A percentile compares a stretch with the other conserved stretches of the same genome.
Conservation (phyloP, 345 rosid genomes). For the Linum trigynum region DNA sequence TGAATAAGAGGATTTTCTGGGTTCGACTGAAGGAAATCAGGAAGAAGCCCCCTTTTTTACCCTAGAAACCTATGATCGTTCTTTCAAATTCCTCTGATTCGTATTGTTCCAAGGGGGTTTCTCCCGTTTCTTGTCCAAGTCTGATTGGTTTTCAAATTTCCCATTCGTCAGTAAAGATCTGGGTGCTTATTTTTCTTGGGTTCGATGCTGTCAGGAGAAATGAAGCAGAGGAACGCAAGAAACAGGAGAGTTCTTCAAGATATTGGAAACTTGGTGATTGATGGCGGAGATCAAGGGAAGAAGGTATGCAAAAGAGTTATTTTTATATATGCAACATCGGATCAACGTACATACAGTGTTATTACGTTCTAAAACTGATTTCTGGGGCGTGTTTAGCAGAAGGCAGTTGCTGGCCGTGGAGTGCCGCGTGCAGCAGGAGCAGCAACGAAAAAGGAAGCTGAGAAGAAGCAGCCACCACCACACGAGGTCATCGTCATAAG, state of each 20-base stretch:
- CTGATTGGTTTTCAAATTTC: not conserved
- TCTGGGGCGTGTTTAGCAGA: not conserved
- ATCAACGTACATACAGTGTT: not conserved
- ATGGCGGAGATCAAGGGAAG: constrained; percentile 38
- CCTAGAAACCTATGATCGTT: not conserved
- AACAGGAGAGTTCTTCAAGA: constrained; percentile 62
- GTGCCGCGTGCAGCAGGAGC: constrained; percentile 4
- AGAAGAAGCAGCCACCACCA: constrained; percentile 21
- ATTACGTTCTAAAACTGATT: constrained; percentile 25
- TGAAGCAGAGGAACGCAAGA: constrained; percentile 46
- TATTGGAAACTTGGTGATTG: constrained; percentile 59
- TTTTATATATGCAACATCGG: not conserved
- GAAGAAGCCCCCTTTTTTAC: too few relatives aligned
- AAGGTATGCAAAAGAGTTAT: constrained; percentile 31
- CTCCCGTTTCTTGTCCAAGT: not conserved
- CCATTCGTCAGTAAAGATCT: not conserved
- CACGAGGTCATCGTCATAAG: constrained; percentile 40
- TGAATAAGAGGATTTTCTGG: too few relatives aligned
- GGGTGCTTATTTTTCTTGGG: not conserved
- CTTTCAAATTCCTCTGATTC: not conserved
- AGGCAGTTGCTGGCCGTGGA: constrained; percentile 11
- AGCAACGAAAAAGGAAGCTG: constrained; percentile 18
- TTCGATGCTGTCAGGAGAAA: constrained; percentile 24
- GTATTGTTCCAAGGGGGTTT: not conserved
- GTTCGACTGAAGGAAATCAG: too few relatives aligned